Evolutionary conservation across 2,329 filamentous ascomycete species (phyloP).

Genomic region (Pyrenophora tritici-repentis): DNA sequence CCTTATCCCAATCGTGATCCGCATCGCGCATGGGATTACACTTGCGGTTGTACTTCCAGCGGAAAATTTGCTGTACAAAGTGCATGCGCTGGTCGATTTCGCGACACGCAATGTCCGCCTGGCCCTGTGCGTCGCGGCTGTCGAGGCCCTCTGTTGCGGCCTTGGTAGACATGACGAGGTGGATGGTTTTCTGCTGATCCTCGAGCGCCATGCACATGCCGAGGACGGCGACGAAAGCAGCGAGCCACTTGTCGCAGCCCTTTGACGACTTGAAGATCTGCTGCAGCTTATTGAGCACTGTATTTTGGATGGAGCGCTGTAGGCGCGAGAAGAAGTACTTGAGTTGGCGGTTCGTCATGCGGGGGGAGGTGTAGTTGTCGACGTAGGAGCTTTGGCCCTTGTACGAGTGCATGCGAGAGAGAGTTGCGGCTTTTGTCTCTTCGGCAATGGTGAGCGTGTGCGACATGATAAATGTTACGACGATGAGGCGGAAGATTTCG

Average conservation of each 20-base stretch:
- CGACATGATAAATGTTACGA: constrained; percentile 57
- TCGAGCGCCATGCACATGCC: constrained; percentile 56
- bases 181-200: constrained; percentile 54
- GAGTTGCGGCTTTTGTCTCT: constrained; percentile 43
- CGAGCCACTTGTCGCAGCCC: constrained; percentile 53
- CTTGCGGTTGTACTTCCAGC: constrained; percentile 55
- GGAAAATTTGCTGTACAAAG: constrained; percentile 53
- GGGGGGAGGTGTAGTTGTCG: constrained; percentile 47
- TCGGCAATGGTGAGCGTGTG: constrained; percentile 54
- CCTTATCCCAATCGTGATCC: constrained; percentile 48
- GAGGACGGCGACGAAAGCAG: constrained; percentile 53
- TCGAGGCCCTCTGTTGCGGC: constrained; percentile 38
- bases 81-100: constrained; percentile 53
- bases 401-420: constrained; percentile 48
- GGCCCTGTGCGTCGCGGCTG: constrained; percentile 31
- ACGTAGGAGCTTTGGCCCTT: constrained; percentile 35
- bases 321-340: constrained; percentile 56
- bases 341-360: constrained; percentile 56
- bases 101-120: constrained; percentile 49
- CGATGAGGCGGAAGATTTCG: constrained; percentile 53
- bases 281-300: constrained; percentile 54
- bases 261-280: constrained; percentile 52
- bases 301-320: constrained; percentile 49
- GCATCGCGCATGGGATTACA: constrained; percentile 46
- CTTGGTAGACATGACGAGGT: constrained; percentile 51